Percentiles rank a stretch among this genome's conserved stretches.
These are phyloP conservation scores for Saccharata proteae DNA, from an alignment of 2,329 filamentous ascomycete species.

Conservation along the genomic window DNA sequence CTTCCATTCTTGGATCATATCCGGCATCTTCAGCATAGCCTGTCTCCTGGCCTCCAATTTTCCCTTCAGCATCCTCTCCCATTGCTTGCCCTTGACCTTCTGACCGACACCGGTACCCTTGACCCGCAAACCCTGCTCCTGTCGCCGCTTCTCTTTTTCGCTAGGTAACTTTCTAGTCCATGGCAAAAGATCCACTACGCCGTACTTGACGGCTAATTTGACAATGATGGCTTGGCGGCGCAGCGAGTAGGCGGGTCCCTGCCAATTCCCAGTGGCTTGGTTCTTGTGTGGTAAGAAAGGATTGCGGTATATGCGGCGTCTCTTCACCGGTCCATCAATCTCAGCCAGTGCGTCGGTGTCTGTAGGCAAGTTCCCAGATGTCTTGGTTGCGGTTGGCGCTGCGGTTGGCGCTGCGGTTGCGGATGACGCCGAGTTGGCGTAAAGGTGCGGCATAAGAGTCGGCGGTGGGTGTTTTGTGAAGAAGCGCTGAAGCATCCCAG, in stretches of 20 bases:
- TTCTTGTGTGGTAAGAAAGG: conserved; percentile 76
- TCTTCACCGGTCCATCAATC: conserved; percentile 12
- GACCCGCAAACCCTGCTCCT: conserved; percentile 70
- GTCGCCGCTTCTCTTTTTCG: conserved; percentile 54
- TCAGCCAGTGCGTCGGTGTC: conserved; percentile 5
- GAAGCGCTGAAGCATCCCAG: conserved; percentile 68
- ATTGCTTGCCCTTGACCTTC: conserved; percentile 86
- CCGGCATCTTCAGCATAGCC: conserved; percentile 91
- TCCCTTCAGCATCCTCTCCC: conserved; percentile 75
- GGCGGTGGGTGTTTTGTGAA: conserved; percentile 77
- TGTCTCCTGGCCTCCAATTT: conserved; percentile 79
- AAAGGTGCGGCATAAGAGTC: conserved; percentile 29
- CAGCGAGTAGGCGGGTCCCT: conserved; percentile 70
- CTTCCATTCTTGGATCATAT: conserved; percentile 87
- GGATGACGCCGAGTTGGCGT: conserved; percentile 13
- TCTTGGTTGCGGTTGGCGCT: conserved; percentile 25
- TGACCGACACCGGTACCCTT: conserved; percentile 90
- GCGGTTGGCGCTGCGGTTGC: conserved; percentile 16
- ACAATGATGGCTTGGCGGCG: conserved; percentile 83
- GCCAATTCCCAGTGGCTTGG: conserved; percentile 68
- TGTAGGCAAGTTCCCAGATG: conserved; percentile 9
- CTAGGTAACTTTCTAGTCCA: conserved; percentile 64
- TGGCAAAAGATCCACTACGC: conserved; percentile 71
- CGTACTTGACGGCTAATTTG: conserved; percentile 67
- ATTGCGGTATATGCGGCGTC: conserved; percentile 52